phyloP scores from a whole-genome alignment of 345 rosid genomes.

The Bruguiera parviflora region DNA sequence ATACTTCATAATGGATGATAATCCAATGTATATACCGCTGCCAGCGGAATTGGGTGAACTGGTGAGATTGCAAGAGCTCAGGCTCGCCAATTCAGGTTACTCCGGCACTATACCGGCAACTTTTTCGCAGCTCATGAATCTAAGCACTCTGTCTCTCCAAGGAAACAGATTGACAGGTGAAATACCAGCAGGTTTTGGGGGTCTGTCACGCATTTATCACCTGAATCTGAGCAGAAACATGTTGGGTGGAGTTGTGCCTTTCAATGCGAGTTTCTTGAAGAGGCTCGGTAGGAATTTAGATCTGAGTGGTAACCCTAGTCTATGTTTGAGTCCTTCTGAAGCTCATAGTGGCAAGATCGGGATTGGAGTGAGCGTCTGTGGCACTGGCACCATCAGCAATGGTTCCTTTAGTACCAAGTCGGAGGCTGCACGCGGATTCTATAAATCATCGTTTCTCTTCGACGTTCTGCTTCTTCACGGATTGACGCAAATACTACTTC shows the following conservation, averaged over 20 bases:
- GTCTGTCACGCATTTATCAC: conserved; percentile 62
- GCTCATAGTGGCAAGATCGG: conserved; percentile 47
- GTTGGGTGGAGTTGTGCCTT: conserved; percentile 68
- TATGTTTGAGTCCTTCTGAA: conserved; percentile 66
- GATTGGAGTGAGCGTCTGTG: conserved; percentile 53
- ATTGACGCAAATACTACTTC: conserved; percentile 28
- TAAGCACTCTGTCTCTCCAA: conserved; percentile 77
- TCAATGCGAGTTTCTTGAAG: conserved; percentile 55
- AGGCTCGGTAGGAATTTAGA: conserved; percentile 77
- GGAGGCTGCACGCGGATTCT: conserved; percentile 31
- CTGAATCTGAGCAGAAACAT: conserved; percentile 70
- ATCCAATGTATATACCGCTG: conserved; percentile 60
- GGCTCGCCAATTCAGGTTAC: conserved; percentile 74
- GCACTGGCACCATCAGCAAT: conserved; percentile 29
- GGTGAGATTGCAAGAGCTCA: conserved; percentile 64
- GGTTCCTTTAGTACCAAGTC: conserved; percentile 41
- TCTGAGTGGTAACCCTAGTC: conserved; percentile 70
- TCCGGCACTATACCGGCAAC: conserved; percentile 59
- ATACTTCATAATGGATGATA: conserved; percentile 83
- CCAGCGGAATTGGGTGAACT: conserved; percentile 60
- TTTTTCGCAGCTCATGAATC: conserved; percentile 49
- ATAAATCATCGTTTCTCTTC: conserved; percentile 23
- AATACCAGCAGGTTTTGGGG: conserved; percentile 52
- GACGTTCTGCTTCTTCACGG: conserved; percentile 29
- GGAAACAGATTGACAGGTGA: conserved; percentile 69